Conservation (phyloP, 202 grass and related monocot species). For the Musa balbisiana region DNA sequence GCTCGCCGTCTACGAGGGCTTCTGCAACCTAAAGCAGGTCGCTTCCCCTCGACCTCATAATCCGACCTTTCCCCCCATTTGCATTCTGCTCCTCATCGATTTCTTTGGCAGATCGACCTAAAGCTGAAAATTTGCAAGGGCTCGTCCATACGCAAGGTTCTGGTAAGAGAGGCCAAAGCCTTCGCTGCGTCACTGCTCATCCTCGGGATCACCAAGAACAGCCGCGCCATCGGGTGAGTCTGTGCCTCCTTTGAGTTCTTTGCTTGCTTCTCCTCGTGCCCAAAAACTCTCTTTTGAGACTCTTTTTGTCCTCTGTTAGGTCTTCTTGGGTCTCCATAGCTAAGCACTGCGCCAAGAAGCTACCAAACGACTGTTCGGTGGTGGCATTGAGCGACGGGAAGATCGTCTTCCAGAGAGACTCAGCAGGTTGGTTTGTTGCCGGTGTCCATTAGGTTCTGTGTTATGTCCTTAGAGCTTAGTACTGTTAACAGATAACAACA, state of each 20-base stretch:
- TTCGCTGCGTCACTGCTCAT: slow-evolving; percentile 68
- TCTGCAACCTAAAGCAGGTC: slow-evolving; percentile 98
- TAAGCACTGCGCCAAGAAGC: slow-evolving; percentile 83
- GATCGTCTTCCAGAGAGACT: slow-evolving; percentile 13
- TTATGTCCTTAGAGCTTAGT: not conserved
- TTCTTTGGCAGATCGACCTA: slow-evolving; percentile 60
- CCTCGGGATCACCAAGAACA: slow-evolving; percentile 60
- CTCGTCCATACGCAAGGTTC: slow-evolving; percentile 56
- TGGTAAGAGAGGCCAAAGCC: slow-evolving; percentile 64
- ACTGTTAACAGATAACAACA: not conserved
- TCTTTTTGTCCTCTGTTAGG: slow-evolving; percentile 28
- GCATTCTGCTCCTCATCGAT: slow-evolving; percentile 4
- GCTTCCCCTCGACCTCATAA: not conserved
- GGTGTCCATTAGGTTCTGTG: not conserved
- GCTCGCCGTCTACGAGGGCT: slow-evolving; percentile 73
- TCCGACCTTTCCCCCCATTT: not conserved
- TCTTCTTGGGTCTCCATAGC: slow-evolving; percentile 45
- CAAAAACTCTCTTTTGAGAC: not conserved
- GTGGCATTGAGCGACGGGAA: slow-evolving; percentile 14
- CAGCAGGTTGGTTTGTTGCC: slow-evolving; percentile 8
- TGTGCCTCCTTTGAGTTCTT: slow-evolving; percentile 15
- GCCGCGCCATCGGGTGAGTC: slow-evolving; percentile 45
- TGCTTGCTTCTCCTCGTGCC: not conserved
- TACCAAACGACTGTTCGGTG: slow-evolving; percentile 1
- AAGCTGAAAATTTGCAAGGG: slow-evolving; percentile 95